Conservation (phyloP, 257 asterid genomes). For the Petunia secreta region DNA sequence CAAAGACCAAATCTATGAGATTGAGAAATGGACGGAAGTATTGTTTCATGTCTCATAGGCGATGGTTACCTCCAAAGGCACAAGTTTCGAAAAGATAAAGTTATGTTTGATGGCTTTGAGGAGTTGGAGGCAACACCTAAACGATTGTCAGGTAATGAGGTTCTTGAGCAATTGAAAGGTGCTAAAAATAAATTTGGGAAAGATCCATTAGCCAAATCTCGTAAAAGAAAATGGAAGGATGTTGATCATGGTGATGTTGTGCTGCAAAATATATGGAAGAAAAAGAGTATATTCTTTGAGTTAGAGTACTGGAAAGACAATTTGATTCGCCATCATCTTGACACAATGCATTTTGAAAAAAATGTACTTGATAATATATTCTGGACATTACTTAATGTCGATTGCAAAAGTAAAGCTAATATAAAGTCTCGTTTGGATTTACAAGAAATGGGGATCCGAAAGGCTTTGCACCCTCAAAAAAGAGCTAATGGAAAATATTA, state of each 20-base stretch:
- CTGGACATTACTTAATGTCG: not conserved
- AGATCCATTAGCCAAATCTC: not conserved
- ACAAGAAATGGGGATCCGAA: slow-evolving; percentile 9
- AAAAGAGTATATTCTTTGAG: slow-evolving; percentile 24
- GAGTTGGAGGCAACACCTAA: not conserved
- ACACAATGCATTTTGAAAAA: slow-evolving; percentile 24
- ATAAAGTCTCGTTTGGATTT: slow-evolving; percentile 16
- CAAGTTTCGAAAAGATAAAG: not conserved
- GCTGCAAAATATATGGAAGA: slow-evolving; percentile 21
- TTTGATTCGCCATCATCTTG: slow-evolving; percentile 22
- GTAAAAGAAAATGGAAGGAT: not conserved
- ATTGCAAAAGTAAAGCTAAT: slow-evolving; percentile 24
- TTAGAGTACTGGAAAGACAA: slow-evolving; percentile 28
- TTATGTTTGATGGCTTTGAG: not conserved
- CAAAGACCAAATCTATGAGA: not conserved
- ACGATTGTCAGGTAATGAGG: not conserved
- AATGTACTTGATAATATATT: slow-evolving; percentile 11
- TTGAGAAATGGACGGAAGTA: not conserved
- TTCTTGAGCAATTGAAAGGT: not conserved
- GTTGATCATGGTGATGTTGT: not conserved
- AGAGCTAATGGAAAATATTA: not conserved
- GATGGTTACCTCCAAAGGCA: not conserved
- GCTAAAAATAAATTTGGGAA: not conserved
- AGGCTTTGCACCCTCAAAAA: not conserved
- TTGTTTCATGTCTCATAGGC: not conserved